Evolutionary conservation across 106 monocot genomes (phyloP), one percentile per base, ranked within the genome.

Genomic region (Dendrobium huoshanense): DNA sequence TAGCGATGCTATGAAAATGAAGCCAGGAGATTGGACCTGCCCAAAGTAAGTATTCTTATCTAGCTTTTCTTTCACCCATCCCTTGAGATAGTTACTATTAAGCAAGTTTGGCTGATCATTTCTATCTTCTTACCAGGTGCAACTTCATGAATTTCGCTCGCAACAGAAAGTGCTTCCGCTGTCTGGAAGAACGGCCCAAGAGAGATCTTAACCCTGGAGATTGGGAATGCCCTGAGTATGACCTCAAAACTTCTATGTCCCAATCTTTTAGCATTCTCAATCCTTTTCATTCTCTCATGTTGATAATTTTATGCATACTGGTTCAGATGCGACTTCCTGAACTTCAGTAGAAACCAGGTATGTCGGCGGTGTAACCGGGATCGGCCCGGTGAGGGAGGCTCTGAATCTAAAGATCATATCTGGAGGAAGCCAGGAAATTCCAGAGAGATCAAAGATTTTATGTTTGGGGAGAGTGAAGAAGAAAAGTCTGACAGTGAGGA

Each of bases 11-110:
- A 9, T 44, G 41, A 92, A 95, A 84, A 99, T 93, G 95, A 99
- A 95, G 80, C 79, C 81, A 65, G 97, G 97, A 17, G 98, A 99
- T 72, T 99, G 98, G 98, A 95, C 68, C 76, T 99, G 98, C 56
- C 81, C 85, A 75, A 49, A 84, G 98, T 98, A 89, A 37, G 67
- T 15, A 0, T 13, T 78, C 40, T 24, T 17, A 16, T 29, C 17
- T 5, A 10, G 44, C 37, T 43, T 27, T 75, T 19, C 49, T 37
- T 17, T 43, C 51, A 54, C 64, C 31, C 37, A 27, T 41, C 4
- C 22, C 41, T 84, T 11, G 5, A 64, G 19, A 81, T 9, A 41
- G 33, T 37, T 70, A 70, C 8, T 31, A 7, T 6, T 13, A 77
- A 61, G 22, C 22, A 64, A 77, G 22, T 0, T 47, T 2, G 24